Evolutionary conservation across 2,329 filamentous ascomycete genomes (phyloP), one percentile per base, ranked within the genome.

Genomic region (Talaromyces sp.): DNA sequence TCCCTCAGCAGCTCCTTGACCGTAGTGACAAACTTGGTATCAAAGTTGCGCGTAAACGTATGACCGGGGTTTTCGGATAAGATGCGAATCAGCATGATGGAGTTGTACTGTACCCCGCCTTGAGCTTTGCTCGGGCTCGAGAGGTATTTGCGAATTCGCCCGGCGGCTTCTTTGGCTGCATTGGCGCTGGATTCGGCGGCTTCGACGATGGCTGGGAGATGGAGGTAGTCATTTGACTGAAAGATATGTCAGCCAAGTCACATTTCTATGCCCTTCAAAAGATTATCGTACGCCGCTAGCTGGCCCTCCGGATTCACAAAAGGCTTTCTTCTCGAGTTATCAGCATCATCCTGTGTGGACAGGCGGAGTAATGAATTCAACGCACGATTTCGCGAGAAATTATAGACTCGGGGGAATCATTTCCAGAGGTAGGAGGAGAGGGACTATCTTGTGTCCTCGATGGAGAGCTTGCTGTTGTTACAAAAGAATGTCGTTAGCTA

Each of bases 51-150:
- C n/a, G 94, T 97, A 73, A 99, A 99, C 1, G 88, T 92, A 62
- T 86, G 85, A 35, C 94, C 94, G 0, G 95, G 95, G 75, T 99
- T 97, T 77, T 98, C 93, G 70, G 89, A 85, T 69, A 99, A 82
- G 73, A 99, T 99, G 67, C 94, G 90, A 70, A 96, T 84, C 64
- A 99, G 86, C 95, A 98, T 98, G 73, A 98, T 88, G 68, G 92
- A 90, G 80, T 98, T 97, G 84, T 97, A 98, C 78, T 98, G 94
- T 70, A 89, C 88, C 71, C 90, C 88, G 10, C 91, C 87, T 52
- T 83, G 79, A 39, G 75, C 75, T 69, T 79, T 83, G 78, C 91
- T 88, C 54, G 93, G 90, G 69, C 88, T 89, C 71, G 87, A 85
- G 66, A 99, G 82, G 76, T 89, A 94, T 76, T 92, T 93, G 75